These are phyloP conservation scores for Phialophora verrucosa DNA, from an alignment of 2,329 filamentous ascomycete genomes.

Conservation along the genomic window DNA sequence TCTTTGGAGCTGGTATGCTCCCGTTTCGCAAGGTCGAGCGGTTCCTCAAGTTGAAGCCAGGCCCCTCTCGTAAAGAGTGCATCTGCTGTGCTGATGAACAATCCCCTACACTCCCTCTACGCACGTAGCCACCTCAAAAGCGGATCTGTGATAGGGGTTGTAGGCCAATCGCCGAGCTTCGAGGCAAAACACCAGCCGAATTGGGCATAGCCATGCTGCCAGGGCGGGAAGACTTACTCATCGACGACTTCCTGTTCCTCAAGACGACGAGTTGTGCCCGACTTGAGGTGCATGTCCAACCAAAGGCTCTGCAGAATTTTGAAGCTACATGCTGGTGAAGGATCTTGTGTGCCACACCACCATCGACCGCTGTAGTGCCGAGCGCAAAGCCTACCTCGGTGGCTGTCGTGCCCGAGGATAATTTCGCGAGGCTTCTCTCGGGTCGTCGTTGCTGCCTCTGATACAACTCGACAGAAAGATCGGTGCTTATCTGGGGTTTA, in stretches of 20 bases:
- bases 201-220: not conserved
- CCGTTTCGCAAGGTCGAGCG: not conserved
- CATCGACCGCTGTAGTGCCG: not conserved
- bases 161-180: not conserved
- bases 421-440: not conserved
- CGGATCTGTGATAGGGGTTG: not conserved
- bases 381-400: not conserved
- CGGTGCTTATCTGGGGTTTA: not conserved
- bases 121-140: not conserved
- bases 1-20: not conserved
- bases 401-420: not conserved
- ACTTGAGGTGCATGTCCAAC: not conserved
- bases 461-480: not conserved
- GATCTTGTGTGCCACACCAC: not conserved
- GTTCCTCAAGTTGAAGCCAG: not conserved
- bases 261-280: not conserved
- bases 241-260: not conserved
- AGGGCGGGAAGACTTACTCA: constrained; percentile 8
- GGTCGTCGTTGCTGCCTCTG: not conserved
- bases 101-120: not conserved
- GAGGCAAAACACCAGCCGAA: not conserved
- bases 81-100: not conserved
- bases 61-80: not conserved
- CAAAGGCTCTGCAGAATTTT: not conserved
- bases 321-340: not conserved